A percentile compares a stretch with the other conserved stretches of the same genome.
Evolutionary conservation across 371 early-diverging fungal genomes (phyloP).

Genomic region (Thermomucor indicae-seudaticae): DNA sequence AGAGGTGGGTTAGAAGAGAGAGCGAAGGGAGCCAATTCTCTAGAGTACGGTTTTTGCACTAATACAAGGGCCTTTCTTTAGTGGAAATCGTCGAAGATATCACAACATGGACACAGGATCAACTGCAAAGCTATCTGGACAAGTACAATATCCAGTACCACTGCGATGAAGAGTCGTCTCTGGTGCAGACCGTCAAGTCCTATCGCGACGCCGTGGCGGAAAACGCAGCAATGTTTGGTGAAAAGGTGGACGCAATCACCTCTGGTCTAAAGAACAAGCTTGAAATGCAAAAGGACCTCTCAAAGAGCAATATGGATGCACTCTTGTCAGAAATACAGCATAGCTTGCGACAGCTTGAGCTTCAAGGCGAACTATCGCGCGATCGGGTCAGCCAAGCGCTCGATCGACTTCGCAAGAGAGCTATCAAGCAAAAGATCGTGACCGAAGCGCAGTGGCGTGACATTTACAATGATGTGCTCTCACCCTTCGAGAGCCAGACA

Average conservation of each 20-base stretch:
- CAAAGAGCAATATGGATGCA: slow-evolving; percentile 16
- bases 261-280: slow-evolving; percentile 30
- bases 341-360: slow-evolving; percentile 27
- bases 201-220: slow-evolving; percentile 32
- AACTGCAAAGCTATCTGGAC: slow-evolving; percentile 22
- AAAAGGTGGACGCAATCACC: slow-evolving; percentile 25
- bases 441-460: slow-evolving; percentile 35
- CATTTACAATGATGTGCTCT: slow-evolving; percentile 26
- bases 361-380: slow-evolving; percentile 35
- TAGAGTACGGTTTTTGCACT: no score
- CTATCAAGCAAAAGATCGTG: slow-evolving; percentile 31
- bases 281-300: slow-evolving; percentile 21
- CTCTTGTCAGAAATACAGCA: slow-evolving; percentile 25
- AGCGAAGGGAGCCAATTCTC: no score
- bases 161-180: slow-evolving; percentile 11
- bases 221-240: slow-evolving; percentile 27
- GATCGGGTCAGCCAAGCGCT: slow-evolving; percentile 31
- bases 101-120: slow-evolving; percentile 29
- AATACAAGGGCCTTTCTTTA: no score
- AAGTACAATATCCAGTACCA: slow-evolving; percentile 35
- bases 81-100: slow-evolving; percentile 10
- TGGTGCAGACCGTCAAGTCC: slow-evolving; percentile 25
- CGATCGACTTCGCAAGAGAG: slow-evolving; percentile 19
- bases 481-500: slow-evolving; percentile 16
- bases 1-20: no score